phyloP scores from a whole-genome alignment of 495 filamentous ascomycete species.

The Astrocystis sublimbata region DNA sequence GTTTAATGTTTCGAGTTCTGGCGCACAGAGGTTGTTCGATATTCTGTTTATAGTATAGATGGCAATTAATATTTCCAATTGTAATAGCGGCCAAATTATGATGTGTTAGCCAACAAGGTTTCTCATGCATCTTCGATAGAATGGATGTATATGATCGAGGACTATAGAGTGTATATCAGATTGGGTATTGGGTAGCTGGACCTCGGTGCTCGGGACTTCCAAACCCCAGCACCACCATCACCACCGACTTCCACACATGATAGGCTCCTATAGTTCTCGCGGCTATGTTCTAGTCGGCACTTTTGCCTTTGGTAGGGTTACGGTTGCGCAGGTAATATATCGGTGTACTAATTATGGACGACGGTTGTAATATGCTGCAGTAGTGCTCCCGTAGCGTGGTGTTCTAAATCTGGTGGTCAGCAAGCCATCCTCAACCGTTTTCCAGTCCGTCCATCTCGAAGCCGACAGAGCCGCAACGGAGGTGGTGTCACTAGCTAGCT shows the following conservation, averaged over 20 bases:
- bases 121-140: neutral
- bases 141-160: neutral
- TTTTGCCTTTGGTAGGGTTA: neutral
- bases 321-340: neutral
- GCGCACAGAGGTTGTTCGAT: no score
- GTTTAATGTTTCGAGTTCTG: no score
- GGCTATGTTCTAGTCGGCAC: neutral
- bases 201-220: no score
- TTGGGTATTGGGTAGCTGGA: no score
- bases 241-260: no score
- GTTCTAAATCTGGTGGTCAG: slow-evolving; percentile 10
- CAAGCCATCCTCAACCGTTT: no score
- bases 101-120: neutral
- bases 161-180: no score
- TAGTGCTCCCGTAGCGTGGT: slow-evolving; percentile 4
- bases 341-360: neutral
- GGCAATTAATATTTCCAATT: no score
- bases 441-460: no score
- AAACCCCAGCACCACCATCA: neutral
- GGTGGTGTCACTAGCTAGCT: no score
- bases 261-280: no score
- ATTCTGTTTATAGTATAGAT: neutral
- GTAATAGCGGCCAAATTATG: neutral
- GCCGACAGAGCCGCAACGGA: slow-evolving; percentile 14
- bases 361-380: neutral